A percentile compares a stretch with the other conserved stretches of the same genome.
These are phyloP conservation scores for Syzygium jambos DNA, from an alignment of 345 rosid genomes.

Conservation along the genomic window DNA sequence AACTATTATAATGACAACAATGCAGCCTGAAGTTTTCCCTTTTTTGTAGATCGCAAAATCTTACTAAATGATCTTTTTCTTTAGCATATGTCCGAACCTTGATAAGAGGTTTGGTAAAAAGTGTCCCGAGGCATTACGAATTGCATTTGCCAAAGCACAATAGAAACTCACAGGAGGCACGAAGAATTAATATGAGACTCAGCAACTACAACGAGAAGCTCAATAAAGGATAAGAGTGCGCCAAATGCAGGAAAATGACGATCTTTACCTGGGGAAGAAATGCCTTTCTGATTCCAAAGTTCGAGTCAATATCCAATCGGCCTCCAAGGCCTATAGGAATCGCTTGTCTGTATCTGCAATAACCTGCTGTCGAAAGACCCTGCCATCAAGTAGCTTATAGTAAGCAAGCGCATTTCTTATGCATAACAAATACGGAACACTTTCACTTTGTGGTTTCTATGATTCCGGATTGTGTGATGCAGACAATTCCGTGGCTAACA, in stretches of 20 bases:
- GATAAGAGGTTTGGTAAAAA: background rate
- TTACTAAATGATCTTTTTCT: background rate
- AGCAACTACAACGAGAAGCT: background rate
- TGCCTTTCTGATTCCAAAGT: conserved; percentile 62
- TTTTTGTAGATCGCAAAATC: background rate
- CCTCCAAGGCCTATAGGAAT: conserved; percentile 69
- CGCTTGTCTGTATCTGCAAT: conserved; percentile 82
- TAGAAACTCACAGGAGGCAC: background rate
- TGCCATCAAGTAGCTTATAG: background rate
- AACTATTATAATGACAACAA: background rate
- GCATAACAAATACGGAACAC: background rate
- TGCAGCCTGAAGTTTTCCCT: background rate
- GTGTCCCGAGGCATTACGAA: background rate
- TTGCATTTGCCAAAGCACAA: background rate
- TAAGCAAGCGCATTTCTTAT: background rate
- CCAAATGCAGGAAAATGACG: background rate
- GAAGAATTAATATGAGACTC: background rate
- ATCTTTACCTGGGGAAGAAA: conserved; percentile 67
- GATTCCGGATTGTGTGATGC: background rate
- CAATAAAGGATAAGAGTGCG: background rate
- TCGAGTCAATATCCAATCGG: conserved; percentile 54
- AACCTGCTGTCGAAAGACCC: conserved; percentile 69
- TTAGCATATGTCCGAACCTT: background rate
- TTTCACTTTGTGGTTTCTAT: background rate
- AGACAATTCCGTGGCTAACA: background rate